phyloP scores from a whole-genome alignment of 805 yeast genomes.

The Myxozyma monticola region DNA sequence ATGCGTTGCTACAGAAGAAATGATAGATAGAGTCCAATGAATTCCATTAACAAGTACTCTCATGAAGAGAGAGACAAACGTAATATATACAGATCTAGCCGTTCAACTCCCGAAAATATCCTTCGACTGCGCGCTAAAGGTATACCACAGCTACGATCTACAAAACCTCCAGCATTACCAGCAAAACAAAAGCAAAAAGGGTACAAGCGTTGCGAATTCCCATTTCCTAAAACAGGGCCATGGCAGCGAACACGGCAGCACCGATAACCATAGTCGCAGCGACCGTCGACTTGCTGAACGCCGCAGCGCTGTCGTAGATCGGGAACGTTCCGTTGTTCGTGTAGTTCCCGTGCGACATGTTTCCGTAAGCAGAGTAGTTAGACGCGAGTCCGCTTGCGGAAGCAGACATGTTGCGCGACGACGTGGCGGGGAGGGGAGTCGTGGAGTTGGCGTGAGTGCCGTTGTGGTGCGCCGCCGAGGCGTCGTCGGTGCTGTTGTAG shows the following conservation, averaged over 20 bases:
- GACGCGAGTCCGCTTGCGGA: neutral
- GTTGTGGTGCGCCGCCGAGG: no score
- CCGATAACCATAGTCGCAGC: conserved; percentile 12
- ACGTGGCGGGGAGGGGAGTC: neutral
- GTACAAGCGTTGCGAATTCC: no score
- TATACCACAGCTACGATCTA: no score
- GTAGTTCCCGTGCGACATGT: conserved; percentile 11
- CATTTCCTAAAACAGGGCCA: conserved; percentile 7
- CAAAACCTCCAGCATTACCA: no score
- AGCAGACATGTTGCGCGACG: neutral
- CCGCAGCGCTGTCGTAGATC: conserved; percentile 4
- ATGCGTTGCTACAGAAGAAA: no score
- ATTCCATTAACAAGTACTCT: no score
- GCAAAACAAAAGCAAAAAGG: no score
- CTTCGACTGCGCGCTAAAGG: no score
- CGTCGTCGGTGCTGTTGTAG: neutral
- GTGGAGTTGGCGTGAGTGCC: conserved; percentile 1
- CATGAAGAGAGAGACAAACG: no score
- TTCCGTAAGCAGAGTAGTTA: conserved; percentile 4
- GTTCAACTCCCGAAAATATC: no score
- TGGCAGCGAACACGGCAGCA: conserved; percentile 6
- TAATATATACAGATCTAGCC: no score
- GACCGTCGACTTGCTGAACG: conserved; percentile 5
- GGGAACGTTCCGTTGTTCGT: conserved; percentile 3
- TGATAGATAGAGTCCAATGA: no score